A percentile compares a stretch with the other conserved stretches of the same genome.
phyloP scores from a whole-genome alignment of 257 asterid genomes.

The Gentiana straminea region DNA sequence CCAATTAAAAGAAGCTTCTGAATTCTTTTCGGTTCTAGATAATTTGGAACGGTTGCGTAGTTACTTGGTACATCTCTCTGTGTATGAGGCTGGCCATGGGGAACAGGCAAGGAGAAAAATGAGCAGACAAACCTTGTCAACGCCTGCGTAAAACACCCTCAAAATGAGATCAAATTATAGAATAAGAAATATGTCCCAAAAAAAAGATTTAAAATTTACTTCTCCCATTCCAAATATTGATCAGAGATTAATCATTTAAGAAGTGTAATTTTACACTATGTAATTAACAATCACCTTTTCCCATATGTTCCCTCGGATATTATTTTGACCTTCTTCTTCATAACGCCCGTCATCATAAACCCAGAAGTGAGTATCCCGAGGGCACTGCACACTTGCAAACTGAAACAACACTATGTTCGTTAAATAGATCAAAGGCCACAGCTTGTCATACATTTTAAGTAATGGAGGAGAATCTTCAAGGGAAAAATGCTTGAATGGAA shows the following conservation, averaged over 20 bases:
- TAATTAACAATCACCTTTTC: constrained; percentile 50
- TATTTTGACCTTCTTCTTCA: constrained; percentile 98
- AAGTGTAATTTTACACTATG: constrained; percentile 7
- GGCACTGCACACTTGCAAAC: constrained; percentile 95
- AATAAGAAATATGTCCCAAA: too few relatives aligned
- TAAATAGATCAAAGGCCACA: too few relatives aligned
- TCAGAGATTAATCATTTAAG: constrained; percentile 2
- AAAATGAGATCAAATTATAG: too few relatives aligned
- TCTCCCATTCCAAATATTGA: background rate
- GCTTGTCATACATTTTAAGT: too few relatives aligned
- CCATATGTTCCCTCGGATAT: constrained; percentile 94
- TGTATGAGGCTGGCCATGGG: constrained; percentile 71
- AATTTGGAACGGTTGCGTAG: constrained; percentile 56
- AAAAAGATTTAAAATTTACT: too few relatives aligned
- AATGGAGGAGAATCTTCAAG: too few relatives aligned
- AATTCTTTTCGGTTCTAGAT: constrained; percentile 57
- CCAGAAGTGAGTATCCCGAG: constrained; percentile 99
- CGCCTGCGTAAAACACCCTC: constrained; percentile 37
- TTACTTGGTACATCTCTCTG: constrained; percentile 73
- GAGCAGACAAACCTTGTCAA: constrained; percentile 78
- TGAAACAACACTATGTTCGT: constrained; percentile 13
- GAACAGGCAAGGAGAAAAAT: constrained; percentile 83
- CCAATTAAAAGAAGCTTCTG: constrained; percentile 90
- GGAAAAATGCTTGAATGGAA: too few relatives aligned
- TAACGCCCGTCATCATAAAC: constrained; percentile 96